A percentile compares a stretch with the other conserved stretches of the same genome.
phyloP scores from a whole-genome alignment of 352 stramenopile genomes.

The Pythium dissimile region DNA sequence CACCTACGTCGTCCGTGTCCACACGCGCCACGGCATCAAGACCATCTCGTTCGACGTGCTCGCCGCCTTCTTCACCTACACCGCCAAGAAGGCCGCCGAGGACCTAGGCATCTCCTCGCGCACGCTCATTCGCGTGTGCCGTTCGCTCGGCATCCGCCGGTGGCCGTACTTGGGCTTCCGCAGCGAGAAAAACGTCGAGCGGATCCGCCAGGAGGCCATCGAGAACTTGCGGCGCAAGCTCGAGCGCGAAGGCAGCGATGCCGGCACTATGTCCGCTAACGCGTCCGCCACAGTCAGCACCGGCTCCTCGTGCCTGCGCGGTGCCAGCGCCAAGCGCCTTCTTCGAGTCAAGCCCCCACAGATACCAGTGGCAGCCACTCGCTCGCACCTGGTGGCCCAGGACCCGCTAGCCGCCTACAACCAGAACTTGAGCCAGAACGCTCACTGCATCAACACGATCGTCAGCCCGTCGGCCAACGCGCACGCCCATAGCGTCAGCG shows the following conservation, averaged over 20 bases:
- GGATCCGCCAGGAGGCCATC: conserved; percentile 71
- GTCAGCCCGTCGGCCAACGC: conserved; percentile 10
- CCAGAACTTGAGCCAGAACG: not conserved
- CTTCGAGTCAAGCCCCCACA: conserved; percentile 60
- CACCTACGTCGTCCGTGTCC: conserved; percentile 11
- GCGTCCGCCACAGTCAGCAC: conserved; percentile 21
- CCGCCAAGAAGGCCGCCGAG: conserved; percentile 72
- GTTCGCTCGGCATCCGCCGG: conserved; percentile 68
- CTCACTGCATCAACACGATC: conserved; percentile 11
- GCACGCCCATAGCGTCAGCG: conserved; percentile 3
- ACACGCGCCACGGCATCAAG: conserved; percentile 40
- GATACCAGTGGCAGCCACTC: conserved; percentile 12
- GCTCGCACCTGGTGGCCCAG: not conserved
- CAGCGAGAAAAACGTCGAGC: conserved; percentile 77
- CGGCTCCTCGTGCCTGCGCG: conserved; percentile 47
- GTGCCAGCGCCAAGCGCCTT: conserved; percentile 69
- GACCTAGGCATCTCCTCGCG: conserved; percentile 73
- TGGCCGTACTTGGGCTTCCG: conserved; percentile 81
- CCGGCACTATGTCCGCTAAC: not conserved
- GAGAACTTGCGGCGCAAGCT: conserved; percentile 74
- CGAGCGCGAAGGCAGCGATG: conserved; percentile 38
- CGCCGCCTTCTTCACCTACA: conserved; percentile 64
- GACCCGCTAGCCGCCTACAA: conserved; percentile 14
- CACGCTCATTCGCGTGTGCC: conserved; percentile 74
- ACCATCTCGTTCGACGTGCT: conserved; percentile 76